Evolutionary conservation across 352 stramenopile species (phyloP), one percentile per base, ranked within the genome.

Genomic region (Blastocystis sp.): DNA sequence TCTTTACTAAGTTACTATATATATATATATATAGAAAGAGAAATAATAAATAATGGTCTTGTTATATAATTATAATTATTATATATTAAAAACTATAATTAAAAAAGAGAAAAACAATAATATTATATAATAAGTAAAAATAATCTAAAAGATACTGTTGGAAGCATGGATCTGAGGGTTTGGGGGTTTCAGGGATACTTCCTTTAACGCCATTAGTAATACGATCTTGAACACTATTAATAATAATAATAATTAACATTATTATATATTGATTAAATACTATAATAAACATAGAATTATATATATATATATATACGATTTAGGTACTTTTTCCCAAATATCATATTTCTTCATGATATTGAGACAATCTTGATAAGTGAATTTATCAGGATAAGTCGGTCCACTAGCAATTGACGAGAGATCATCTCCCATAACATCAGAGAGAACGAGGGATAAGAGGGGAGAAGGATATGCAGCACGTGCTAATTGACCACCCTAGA

Each of bases 391-490:
- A 41, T 48, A 23, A 13, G 62, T 71, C 0, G 66, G 66, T 9
- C 66, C 66, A 3, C 47, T 65, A 2, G 64, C 66, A 35, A 71
- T 71, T 23, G 57, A 54, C 4, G 52, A 41, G 1, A 67, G 48
- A 11, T 47, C 35, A 34, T 71, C 66, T 11, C 62, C 59, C 31
- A 71, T 55, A 11, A 71, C 65, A 30, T 71, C 66, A 4, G 54
- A 67, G 2, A 71, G 39, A 39, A 70, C 45, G 13, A 70, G 43
- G 13, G 66, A 71, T 16, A 52, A 32, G 18, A 25, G 70, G 4
- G 25, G 30, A 11, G 31, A 24, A 27, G 32, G 47, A 33, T 30
- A 70, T n/a, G 33, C 65, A n/a, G 21, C 66, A 55, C 32, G 62
- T 6, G 48, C 48, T 11, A 58, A 24, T 35, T 58, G 48, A 2